Percentiles rank a stretch among this genome's conserved stretches.
phyloP scores from a whole-genome alignment of 768 basidiomycete species.

The Rhizopogon sp. region DNA sequence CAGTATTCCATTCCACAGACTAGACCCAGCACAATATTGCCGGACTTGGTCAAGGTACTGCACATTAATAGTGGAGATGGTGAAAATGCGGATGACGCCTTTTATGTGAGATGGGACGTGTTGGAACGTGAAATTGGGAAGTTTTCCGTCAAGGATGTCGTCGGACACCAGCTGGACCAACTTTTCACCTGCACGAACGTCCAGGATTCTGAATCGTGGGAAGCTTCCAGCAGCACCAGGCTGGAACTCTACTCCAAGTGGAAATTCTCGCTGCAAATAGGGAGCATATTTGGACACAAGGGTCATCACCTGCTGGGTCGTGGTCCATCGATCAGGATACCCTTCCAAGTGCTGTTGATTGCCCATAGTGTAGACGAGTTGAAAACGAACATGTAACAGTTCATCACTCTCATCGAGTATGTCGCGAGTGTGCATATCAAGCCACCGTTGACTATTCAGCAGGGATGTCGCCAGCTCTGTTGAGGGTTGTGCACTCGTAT shows the following conservation, averaged over 20 bases:
- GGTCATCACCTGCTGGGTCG: conserved; percentile 32
- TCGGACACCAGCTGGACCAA: background rate
- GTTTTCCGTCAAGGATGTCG: conserved; percentile 14
- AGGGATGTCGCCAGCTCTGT: conserved; percentile 11
- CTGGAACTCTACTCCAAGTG: conserved; percentile 5
- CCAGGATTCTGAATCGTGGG: conserved; percentile 3
- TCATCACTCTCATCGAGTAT: conserved; percentile 32
- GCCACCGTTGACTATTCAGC: conserved; percentile 15
- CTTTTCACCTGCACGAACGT: background rate
- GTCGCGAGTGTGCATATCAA: conserved; percentile 20
- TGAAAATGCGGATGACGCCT: conserved; percentile 5
- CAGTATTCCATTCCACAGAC: too few species aligned
- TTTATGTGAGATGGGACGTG: conserved; percentile 12
- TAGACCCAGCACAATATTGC: too few species aligned
- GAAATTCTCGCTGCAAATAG: background rate
- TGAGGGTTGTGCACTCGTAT: background rate
- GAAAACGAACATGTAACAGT: conserved; percentile 37
- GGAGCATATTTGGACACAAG: conserved; percentile 11
- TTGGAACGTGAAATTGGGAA: conserved; percentile 14
- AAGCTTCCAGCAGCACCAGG: background rate
- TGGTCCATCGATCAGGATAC: conserved; percentile 38
- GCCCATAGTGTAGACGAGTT: conserved; percentile 41
- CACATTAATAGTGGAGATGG: too few species aligned
- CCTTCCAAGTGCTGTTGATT: conserved; percentile 31
- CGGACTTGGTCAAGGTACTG: too few species aligned